Evolutionary conservation across 495 filamentous ascomycete genomes (phyloP).

Genomic region (Penicillium paxilli): DNA sequence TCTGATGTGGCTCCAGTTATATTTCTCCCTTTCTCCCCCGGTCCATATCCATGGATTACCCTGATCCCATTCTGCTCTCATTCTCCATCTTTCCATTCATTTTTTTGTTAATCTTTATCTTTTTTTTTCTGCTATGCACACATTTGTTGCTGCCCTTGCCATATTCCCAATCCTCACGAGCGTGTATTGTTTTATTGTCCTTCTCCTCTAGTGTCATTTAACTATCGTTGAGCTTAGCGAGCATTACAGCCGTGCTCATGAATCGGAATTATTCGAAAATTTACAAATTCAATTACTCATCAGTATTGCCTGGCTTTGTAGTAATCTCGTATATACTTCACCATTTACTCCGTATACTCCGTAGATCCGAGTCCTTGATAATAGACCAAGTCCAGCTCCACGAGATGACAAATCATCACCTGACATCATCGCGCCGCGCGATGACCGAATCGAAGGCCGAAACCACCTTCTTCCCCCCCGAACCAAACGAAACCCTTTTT

Average conservation of each 20-base stretch:
- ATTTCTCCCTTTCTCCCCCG: background rate
- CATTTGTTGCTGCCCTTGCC: slow-evolving; percentile 22
- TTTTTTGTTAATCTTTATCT: slow-evolving; percentile 19
- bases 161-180: slow-evolving; percentile 37
- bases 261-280: background rate
- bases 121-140: slow-evolving; percentile 15
- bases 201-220: slow-evolving; percentile 3
- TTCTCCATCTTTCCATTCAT: slow-evolving; percentile 22
- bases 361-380: too few relatives aligned
- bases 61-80: slow-evolving; percentile 5
- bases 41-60: too few relatives aligned
- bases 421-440: slow-evolving; percentile 28
- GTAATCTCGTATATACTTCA: too few relatives aligned
- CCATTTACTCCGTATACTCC: too few relatives aligned
- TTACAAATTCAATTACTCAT: background rate
- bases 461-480: background rate
- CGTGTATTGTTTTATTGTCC: slow-evolving; percentile 14
- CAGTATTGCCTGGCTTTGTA: too few relatives aligned
- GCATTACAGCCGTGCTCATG: slow-evolving; percentile 5
- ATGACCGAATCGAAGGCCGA: slow-evolving; percentile 16
- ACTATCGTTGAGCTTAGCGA: slow-evolving; percentile 10
- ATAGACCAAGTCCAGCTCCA: too few relatives aligned
- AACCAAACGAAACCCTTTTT: slow-evolving; percentile 2
- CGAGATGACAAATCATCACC: slow-evolving; percentile 27
- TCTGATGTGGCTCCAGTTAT: background rate